Conservation (phyloP, 2,329 filamentous ascomycete genomes). For the Thelonectria blattea region DNA sequence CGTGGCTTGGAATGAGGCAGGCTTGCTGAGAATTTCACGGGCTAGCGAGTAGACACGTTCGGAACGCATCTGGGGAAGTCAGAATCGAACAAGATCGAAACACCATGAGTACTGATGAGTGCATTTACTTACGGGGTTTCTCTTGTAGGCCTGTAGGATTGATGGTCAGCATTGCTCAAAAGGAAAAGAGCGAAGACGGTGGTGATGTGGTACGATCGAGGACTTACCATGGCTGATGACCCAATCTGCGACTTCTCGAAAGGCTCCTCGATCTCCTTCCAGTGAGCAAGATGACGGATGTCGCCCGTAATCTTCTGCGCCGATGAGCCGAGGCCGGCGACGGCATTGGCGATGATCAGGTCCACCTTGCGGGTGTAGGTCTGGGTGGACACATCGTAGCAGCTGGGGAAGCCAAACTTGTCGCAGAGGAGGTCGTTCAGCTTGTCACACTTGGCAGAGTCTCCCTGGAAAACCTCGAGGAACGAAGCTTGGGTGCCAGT, state of each 20-base stretch:
- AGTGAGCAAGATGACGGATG: slow-evolving; percentile 55
- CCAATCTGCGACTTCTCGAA: neutral
- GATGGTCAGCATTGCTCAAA: neutral
- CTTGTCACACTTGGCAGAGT: slow-evolving; percentile 56
- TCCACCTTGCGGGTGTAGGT: slow-evolving; percentile 79
- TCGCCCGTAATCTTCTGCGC: slow-evolving; percentile 73
- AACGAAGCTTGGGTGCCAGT: slow-evolving; percentile 83
- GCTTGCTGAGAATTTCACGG: slow-evolving; percentile 26
- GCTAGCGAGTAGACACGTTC: neutral
- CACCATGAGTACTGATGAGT: too few relatives aligned
- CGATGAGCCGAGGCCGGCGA: slow-evolving; percentile 79
- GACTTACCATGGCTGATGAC: neutral
- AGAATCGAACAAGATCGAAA: too few relatives aligned
- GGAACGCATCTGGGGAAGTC: neutral
- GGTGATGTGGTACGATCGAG: neutral
- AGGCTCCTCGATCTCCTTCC: neutral
- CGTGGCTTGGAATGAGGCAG: slow-evolving; percentile 42
- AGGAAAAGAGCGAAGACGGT: neutral
- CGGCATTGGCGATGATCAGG: slow-evolving; percentile 78
- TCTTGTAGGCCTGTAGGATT: neutral
- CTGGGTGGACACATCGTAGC: slow-evolving; percentile 67
- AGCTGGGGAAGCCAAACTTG: slow-evolving; percentile 58
- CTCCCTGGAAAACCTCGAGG: slow-evolving; percentile 53
- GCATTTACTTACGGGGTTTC: neutral
- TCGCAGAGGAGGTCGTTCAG: slow-evolving; percentile 62